A percentile compares a stretch with the other conserved stretches of the same genome.
phyloP scores from a whole-genome alignment of 495 filamentous ascomycete genomes.

The Rhypophila decipiens region DNA sequence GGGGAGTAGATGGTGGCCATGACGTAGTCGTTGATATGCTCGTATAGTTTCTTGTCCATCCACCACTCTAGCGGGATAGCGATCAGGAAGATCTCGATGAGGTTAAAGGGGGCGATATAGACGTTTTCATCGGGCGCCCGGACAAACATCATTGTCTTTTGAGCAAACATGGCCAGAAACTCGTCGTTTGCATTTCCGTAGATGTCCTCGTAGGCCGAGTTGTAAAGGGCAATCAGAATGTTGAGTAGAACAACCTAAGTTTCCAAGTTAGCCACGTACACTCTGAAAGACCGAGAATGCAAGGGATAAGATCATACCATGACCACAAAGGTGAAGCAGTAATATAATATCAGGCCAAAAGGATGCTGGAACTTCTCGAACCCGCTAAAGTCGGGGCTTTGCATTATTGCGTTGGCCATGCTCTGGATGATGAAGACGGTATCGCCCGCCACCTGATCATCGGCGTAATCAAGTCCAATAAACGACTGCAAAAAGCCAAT shows the following conservation, averaged over 20 bases:
- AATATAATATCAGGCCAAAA: slow-evolving; percentile 86
- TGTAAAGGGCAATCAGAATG: slow-evolving; percentile 93
- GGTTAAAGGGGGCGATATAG: slow-evolving; percentile 91
- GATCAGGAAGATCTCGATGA: slow-evolving; percentile 78
- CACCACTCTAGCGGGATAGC: slow-evolving; percentile 93
- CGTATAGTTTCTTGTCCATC: slow-evolving; percentile 63
- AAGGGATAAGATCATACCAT: slow-evolving; percentile 54
- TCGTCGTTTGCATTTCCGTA: slow-evolving; percentile 92
- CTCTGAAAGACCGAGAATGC: too few relatives aligned
- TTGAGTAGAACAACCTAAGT: slow-evolving; percentile 66
- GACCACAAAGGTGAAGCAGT: slow-evolving; percentile 93
- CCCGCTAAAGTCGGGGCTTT: slow-evolving; percentile 80
- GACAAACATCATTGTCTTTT: slow-evolving; percentile 93
- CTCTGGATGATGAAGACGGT: slow-evolving; percentile 73
- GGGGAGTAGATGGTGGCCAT: slow-evolving; percentile 87
- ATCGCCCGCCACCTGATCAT: slow-evolving; percentile 52
- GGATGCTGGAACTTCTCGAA: slow-evolving; percentile 72
- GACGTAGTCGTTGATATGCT: slow-evolving; percentile 73
- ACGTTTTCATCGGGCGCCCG: slow-evolving; percentile 97
- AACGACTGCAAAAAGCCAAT: slow-evolving; percentile 93
- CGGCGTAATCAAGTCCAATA: slow-evolving; percentile 82
- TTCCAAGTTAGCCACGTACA: background rate
- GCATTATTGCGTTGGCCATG: slow-evolving; percentile 88
- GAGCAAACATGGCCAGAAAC: slow-evolving; percentile 82
- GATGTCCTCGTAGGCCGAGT: slow-evolving; percentile 92